Evolutionary conservation across 2,329 filamentous ascomycete genomes (phyloP).

Genomic region (Aureobasidium sp.): DNA sequence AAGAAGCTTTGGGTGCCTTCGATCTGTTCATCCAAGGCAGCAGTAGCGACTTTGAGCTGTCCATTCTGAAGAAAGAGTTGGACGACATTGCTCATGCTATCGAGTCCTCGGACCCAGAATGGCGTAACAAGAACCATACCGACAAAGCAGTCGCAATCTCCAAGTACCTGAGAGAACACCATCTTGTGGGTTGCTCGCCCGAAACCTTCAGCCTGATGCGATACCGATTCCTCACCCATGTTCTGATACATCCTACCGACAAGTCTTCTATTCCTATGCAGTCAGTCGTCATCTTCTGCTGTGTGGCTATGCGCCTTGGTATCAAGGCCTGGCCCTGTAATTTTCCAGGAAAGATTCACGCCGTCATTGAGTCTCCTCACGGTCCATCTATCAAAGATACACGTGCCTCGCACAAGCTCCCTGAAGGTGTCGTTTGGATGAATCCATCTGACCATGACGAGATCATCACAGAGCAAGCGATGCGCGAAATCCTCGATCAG

Average conservation of each 20-base stretch:
- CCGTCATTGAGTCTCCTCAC: constrained; percentile 55
- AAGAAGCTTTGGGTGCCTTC: constrained; percentile 71
- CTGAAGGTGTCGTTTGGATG: constrained; percentile 54
- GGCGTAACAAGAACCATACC: constrained; percentile 54
- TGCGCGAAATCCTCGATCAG: constrained; percentile 50
- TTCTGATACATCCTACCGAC: constrained; percentile 65
- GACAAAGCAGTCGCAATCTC: constrained; percentile 62
- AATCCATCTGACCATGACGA: constrained; percentile 66
- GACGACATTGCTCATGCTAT: constrained; percentile 58
- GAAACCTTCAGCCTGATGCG: constrained; percentile 71
- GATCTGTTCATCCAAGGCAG: constrained; percentile 82
- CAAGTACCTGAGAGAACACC: constrained; percentile 59
- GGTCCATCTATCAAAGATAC: constrained; percentile 33
- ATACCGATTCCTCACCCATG: constrained; percentile 86
- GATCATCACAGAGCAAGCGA: constrained; percentile 2
- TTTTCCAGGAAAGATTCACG: constrained; percentile 80
- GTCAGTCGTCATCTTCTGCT: constrained; percentile 79
- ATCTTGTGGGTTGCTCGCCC: constrained; percentile 61
- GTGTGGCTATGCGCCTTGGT: constrained; percentile 65
- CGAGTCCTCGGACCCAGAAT: constrained; percentile 42
- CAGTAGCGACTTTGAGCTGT: constrained; percentile 59
- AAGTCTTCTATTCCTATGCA: constrained; percentile 82
- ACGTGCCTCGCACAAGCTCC: constrained; percentile 36
- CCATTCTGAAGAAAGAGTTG: constrained; percentile 55
- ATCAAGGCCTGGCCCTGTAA: constrained; percentile 72